Evolutionary conservation across 345 rosid genomes (phyloP), one percentile per base, ranked within the genome.

Genomic region (Citrus hindsii): DNA sequence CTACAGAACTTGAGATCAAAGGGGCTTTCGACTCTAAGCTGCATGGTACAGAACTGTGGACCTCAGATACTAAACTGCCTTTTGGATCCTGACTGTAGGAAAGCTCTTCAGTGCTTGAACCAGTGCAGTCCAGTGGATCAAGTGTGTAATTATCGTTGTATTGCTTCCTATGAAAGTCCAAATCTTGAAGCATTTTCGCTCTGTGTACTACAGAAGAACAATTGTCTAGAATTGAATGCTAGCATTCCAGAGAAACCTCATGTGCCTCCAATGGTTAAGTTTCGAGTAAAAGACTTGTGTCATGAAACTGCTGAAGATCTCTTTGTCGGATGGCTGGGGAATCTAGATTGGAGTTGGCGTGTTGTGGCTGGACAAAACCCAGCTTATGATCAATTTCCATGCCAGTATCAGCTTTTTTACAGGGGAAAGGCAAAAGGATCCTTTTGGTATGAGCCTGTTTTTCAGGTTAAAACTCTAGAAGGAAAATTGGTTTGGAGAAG

Each of bases 341-440:
- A 69, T 40, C 75, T 93, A 67, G 94, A 87, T 38, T 93, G 98
- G 95, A 95, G 99, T 75, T 95, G 99, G 98, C 91, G 97, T 61
- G 99, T 95, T 1, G 88, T 83, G 42, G 95, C 99, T 2, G 99
- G 98, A 51, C 98, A 95, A 69, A 95, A 95, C 84, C 99, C 99
- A 1, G 98, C 97, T 67, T 95, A 95, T 46, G 98, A 95, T 79
- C 97, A 95, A 72, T 95, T 95, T 79, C 98, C 99, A 0, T 95
- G 97, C 85, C 98, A 95, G 81, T 93, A 87, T 81, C 99, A 93
- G 83, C 86, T 95, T 40, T 91, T 95, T 82, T 95, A 95, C 79
- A 82, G 97, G 75, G 98, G 99, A 62, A 95, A 88, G 85, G 97
- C 94, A 13, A 95, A 90, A 78, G 93, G 94, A 3, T 88, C 99